A percentile compares a stretch with the other conserved stretches of the same genome.
These are phyloP conservation scores for Nidularia sp. DNA, from an alignment of 768 basidiomycete genomes.

Conservation along the genomic window DNA sequence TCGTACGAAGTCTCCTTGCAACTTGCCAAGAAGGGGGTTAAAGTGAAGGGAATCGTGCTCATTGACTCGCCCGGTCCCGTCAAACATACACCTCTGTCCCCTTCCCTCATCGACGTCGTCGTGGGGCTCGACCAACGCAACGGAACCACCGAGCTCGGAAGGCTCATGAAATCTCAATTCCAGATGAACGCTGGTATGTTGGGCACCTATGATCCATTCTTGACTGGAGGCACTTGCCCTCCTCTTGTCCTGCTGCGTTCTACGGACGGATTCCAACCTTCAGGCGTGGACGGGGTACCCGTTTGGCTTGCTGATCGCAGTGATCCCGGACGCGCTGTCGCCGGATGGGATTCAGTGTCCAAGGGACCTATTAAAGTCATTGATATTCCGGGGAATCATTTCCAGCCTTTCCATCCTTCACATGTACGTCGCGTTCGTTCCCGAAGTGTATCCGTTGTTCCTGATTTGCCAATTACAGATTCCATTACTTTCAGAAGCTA, in stretches of 20 bases:
- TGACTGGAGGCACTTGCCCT: conserved; percentile 15
- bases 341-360: conserved; percentile 45
- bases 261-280: conserved; percentile 35
- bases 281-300: conserved; percentile 31
- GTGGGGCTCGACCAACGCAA: conserved; percentile 25
- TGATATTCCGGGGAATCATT: conserved; percentile 67
- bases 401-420: conserved; percentile 44
- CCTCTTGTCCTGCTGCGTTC: conserved; percentile 53
- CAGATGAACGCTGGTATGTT: conserved; percentile 43
- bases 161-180: conserved; percentile 45
- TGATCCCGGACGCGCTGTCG: conserved; percentile 21
- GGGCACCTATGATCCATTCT: conserved; percentile 34
- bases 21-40: conserved; percentile 36
- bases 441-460: no score
- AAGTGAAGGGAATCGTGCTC: conserved; percentile 54
- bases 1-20: conserved; percentile 62
- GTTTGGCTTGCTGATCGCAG: conserved; percentile 49
- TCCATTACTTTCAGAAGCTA: no score
- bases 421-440: no score
- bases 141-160: conserved; percentile 21
- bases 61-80: conserved; percentile 66
- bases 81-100: conserved; percentile 47
- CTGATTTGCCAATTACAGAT: no score
- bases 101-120: conserved; percentile 43
- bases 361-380: conserved; percentile 33